A percentile compares a stretch with the other conserved stretches of the same genome.
Conservation (phyloP, 345 rosid species). For the Punica granatum region DNA sequence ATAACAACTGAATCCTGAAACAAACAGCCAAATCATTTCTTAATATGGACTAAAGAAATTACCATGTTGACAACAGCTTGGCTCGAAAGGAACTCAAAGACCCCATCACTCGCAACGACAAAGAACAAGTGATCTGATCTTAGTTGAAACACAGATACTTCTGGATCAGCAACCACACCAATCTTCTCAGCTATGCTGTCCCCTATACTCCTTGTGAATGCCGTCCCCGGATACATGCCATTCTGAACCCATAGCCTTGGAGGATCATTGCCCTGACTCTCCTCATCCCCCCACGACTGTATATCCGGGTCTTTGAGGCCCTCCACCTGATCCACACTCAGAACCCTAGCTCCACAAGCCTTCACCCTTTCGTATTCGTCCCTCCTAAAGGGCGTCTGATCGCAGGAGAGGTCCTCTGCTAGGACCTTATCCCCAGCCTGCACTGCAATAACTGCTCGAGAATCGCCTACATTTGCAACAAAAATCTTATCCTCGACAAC, state of each 20-base stretch:
- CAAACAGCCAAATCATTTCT: neutral
- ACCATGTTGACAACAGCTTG: slow-evolving; percentile 88
- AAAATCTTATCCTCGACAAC: slow-evolving; percentile 67
- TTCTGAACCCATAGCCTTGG: slow-evolving; percentile 94
- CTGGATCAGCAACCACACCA: slow-evolving; percentile 82
- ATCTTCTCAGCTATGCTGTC: slow-evolving; percentile 80
- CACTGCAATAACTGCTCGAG: slow-evolving; percentile 85
- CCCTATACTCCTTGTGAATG: slow-evolving; percentile 90
- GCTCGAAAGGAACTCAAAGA: slow-evolving; percentile 92
- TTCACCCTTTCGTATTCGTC: slow-evolving; percentile 92
- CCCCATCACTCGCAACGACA: slow-evolving; percentile 94
- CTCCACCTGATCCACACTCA: slow-evolving; percentile 94
- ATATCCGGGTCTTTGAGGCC: slow-evolving; percentile 79
- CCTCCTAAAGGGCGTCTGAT: slow-evolving; percentile 91
- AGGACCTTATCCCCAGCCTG: slow-evolving; percentile 47
- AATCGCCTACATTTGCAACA: slow-evolving; percentile 97
- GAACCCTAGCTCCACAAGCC: slow-evolving; percentile 80
- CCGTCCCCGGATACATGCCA: slow-evolving; percentile 94
- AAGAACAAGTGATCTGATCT: slow-evolving; percentile 68
- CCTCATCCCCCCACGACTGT: slow-evolving; percentile 85
- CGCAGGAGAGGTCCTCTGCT: slow-evolving; percentile 80
- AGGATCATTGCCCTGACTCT: slow-evolving; percentile 86
- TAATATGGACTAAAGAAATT: slow-evolving; percentile 3
- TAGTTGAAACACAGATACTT: slow-evolving; percentile 56
- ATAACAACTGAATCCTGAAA: neutral